These are phyloP conservation scores for Mortierella sp. DNA, from an alignment of 371 early-diverging fungal species.

Conservation along the genomic window DNA sequence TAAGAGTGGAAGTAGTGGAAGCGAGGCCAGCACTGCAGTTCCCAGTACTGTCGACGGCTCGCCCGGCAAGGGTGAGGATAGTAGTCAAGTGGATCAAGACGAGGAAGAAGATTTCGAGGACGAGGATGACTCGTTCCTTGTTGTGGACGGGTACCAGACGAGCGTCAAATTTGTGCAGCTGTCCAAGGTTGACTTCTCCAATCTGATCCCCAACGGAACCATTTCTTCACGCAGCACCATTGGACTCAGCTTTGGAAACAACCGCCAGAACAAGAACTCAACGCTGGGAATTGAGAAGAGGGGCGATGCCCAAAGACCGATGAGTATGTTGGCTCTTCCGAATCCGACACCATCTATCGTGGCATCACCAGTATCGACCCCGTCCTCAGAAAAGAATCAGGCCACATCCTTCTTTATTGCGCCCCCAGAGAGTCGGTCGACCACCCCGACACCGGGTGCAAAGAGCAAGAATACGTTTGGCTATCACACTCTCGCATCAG, in stretches of 20 bases:
- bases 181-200: constrained; percentile 36
- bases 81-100: constrained; percentile 14
- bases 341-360: constrained; percentile 24
- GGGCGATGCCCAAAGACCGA: constrained; percentile 21
- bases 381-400: constrained; percentile 6
- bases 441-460: constrained; percentile 32
- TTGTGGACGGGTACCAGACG: constrained; percentile 52
- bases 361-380: constrained; percentile 19
- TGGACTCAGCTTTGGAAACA: constrained; percentile 27
- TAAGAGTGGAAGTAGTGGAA: constrained; percentile 37
- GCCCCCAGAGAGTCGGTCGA: constrained; percentile 27
- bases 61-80: constrained; percentile 1
- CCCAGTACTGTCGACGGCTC: constrained; percentile 15
- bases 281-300: constrained; percentile 20
- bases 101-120: constrained; percentile 20
- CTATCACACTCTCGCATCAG: constrained; percentile 42
- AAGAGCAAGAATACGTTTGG: constrained; percentile 39
- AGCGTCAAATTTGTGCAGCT: constrained; percentile 30
- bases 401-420: constrained; percentile 20
- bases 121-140: constrained; percentile 42
- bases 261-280: constrained; percentile 35
- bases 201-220: constrained; percentile 41
- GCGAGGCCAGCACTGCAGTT: constrained; percentile 36
- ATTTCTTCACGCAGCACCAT: constrained; percentile 46
- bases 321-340: constrained; percentile 45